These are phyloP conservation scores for Musa troglodytarum DNA, from an alignment of 176 grass and related monocot species.

Conservation along the genomic window DNA sequence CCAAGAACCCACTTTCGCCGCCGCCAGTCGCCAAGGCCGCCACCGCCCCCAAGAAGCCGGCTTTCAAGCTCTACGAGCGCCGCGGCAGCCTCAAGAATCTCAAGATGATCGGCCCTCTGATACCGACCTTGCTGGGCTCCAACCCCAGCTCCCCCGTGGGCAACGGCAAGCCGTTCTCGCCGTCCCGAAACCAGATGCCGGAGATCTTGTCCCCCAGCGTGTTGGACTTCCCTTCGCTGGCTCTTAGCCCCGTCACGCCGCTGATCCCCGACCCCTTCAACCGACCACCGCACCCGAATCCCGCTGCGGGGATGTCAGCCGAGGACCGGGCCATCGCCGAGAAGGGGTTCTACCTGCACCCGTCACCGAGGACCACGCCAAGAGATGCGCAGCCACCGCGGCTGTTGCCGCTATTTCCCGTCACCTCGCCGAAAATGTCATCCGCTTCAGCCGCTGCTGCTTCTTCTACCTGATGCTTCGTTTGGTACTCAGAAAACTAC, in stretches of 20 bases:
- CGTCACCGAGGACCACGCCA: constrained; percentile 38
- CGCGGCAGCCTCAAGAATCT: constrained; percentile 69
- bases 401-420: constrained; percentile 78
- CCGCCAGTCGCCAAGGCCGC: constrained; percentile 14
- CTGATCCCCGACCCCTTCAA: constrained; percentile 56
- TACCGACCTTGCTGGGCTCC: constrained; percentile 33
- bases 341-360: constrained; percentile 77
- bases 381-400: constrained; percentile 41
- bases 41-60: constrained; percentile 69
- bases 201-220: constrained; percentile 80
- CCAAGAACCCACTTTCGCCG: neutral
- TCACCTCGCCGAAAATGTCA: constrained; percentile 52
- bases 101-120: constrained; percentile 74
- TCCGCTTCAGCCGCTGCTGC: constrained; percentile 16
- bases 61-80: constrained; percentile 93
- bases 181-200: constrained; percentile 24
- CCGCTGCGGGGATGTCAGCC: constrained; percentile 38
- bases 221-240: constrained; percentile 69
- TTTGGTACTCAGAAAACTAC: too few relatives aligned
- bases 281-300: constrained; percentile 26
- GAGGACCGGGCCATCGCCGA: constrained; percentile 73
- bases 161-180: constrained; percentile 17
- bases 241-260: constrained; percentile 79
- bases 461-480: neutral
- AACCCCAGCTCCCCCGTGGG: neutral